These are phyloP conservation scores for Thalassiosira hispida DNA, from an alignment of 352 stramenopile species.

Conservation along the genomic window DNA sequence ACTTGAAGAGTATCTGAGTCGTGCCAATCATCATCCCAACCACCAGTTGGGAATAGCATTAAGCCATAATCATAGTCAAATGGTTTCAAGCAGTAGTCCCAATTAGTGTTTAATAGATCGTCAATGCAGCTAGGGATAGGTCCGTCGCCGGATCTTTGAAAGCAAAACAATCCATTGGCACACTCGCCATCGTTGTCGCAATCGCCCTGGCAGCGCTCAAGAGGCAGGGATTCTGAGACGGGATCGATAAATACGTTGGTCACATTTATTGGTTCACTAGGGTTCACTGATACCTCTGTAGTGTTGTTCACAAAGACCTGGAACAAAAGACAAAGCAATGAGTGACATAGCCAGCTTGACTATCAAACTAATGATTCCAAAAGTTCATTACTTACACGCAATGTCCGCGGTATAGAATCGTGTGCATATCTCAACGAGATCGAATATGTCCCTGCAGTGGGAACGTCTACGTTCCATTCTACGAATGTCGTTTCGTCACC, in stretches of 20 bases:
- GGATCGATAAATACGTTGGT: not conserved
- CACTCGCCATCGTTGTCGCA: conserved; percentile 52
- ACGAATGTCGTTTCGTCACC: conserved; percentile 31
- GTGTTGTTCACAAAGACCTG: conserved; percentile 47
- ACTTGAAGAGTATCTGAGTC: conserved; percentile 32
- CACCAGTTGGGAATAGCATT: conserved; percentile 33
- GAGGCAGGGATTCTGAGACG: conserved; percentile 12
- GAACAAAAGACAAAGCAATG: not conserved
- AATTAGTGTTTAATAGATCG: not conserved
- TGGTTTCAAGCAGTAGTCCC: conserved; percentile 37
- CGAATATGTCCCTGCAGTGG: conserved; percentile 37
- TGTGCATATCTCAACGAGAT: conserved; percentile 52
- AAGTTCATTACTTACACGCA: conserved; percentile 24
- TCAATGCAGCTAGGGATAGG: conserved; percentile 49
- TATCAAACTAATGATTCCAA: conserved; percentile 1
- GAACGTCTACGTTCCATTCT: conserved; percentile 47
- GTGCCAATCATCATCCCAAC: conserved; percentile 42
- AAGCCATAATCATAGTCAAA: conserved; percentile 25
- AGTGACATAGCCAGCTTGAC: no score
- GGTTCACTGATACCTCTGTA: conserved; percentile 5
- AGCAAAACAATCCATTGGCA: conserved; percentile 42
- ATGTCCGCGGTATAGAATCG: conserved; percentile 21
- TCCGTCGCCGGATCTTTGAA: conserved; percentile 35
- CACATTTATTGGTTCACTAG: not conserved
- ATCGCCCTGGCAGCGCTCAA: conserved; percentile 44